Evolutionary conservation across 768 basidiomycete genomes (phyloP).

Genomic region (Pleurotus ostreatus): DNA sequence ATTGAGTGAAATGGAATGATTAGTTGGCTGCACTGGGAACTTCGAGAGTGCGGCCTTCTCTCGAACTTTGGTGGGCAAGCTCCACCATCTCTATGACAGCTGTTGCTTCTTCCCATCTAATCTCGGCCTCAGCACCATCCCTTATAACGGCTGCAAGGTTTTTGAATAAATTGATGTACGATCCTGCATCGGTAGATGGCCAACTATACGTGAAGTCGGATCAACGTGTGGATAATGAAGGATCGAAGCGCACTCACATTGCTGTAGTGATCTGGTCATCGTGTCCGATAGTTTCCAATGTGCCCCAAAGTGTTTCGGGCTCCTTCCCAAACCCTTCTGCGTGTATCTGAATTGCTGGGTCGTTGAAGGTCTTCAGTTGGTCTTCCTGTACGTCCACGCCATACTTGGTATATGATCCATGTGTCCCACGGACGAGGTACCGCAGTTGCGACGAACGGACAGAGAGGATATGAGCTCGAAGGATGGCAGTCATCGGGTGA

Average conservation of each 20-base stretch:
- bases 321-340: conserved; percentile 53
- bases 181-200: conserved; percentile 56
- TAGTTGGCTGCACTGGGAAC: conserved; percentile 19
- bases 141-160: conserved; percentile 65
- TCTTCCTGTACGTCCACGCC: conserved; percentile 81
- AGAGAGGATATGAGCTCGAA: conserved; percentile 68
- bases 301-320: conserved; percentile 60
- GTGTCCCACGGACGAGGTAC: conserved; percentile 67
- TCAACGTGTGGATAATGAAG: not conserved
- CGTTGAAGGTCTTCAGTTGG: conserved; percentile 56
- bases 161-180: conserved; percentile 58
- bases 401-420: conserved; percentile 69
- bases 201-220: conserved; percentile 36
- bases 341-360: conserved; percentile 38
- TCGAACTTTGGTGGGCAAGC: conserved; percentile 62
- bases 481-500: conserved; percentile 61
- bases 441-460: conserved; percentile 63
- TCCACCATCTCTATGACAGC: conserved; percentile 76
- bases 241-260: conserved; percentile 22
- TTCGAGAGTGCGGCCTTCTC: conserved; percentile 43
- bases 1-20: not conserved
- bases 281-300: conserved; percentile 48
- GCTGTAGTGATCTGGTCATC: conserved; percentile 39
- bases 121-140: conserved; percentile 43
- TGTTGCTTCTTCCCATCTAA: conserved; percentile 74